phyloP scores from a whole-genome alignment of 371 early-diverging fungal species.

The Mucor sp. region DNA sequence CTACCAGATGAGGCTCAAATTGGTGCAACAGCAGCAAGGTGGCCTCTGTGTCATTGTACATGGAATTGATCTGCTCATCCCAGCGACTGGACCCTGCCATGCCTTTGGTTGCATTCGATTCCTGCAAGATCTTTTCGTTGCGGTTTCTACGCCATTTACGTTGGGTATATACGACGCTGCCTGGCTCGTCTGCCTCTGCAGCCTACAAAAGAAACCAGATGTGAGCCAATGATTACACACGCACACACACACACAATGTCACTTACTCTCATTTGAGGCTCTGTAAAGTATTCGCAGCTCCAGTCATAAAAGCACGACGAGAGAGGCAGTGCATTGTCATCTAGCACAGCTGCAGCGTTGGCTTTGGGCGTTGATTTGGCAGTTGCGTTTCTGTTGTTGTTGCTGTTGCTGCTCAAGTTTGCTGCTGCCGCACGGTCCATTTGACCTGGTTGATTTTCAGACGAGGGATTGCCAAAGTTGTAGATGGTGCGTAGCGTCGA shows the following conservation, averaged over 20 bases:
- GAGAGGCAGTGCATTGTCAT: conserved; percentile 42
- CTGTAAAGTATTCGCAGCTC: conserved; percentile 88
- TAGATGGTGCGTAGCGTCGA: conserved; percentile 53
- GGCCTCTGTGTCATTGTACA: conserved; percentile 64
- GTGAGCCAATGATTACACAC: no score
- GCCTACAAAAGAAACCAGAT: conserved; percentile 46
- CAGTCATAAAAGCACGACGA: conserved; percentile 78
- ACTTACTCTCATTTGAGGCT: conserved; percentile 84
- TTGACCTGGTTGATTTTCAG: neutral
- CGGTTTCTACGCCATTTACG: conserved; percentile 77
- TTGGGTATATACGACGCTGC: conserved; percentile 78
- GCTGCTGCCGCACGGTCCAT: neutral
- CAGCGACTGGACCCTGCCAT: conserved; percentile 58
- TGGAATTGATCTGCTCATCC: conserved; percentile 61
- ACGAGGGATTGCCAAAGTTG: conserved; percentile 40
- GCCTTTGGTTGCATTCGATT: conserved; percentile 57
- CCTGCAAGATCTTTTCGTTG: conserved; percentile 69
- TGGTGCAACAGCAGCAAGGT: conserved; percentile 69
- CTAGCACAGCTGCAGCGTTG: conserved; percentile 1
- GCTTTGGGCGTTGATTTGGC: neutral
- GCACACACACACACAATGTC: neutral
- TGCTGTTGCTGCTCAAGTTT: neutral
- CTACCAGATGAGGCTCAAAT: conserved; percentile 77
- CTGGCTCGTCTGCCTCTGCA: conserved; percentile 83
- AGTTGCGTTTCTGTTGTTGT: neutral